Base-by-base conservation (phyloP, 1,284 basidiomycete species). In the Golubevia pallescens region DNA sequence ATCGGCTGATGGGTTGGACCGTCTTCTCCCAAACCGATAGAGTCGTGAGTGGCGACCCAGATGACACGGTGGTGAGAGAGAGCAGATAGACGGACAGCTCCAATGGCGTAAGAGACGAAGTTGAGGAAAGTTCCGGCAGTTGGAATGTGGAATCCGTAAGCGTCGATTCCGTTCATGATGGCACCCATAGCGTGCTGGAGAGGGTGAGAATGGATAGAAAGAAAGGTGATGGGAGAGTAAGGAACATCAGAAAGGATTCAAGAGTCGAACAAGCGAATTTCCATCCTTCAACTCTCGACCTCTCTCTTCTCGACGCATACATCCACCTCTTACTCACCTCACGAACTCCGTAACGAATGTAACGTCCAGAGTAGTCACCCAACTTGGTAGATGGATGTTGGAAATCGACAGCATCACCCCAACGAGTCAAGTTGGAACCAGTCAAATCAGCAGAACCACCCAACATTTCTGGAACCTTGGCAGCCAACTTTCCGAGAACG, bases 1-100 rank as follows among this genome's bases (percentile, higher is more conserved):
- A 96, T 89, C 67, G 94, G 95, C 87, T 97, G 95, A 87, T 97
- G 95, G 60, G 95, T 97, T 62, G 95, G 95, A 57, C 95, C 95
- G 80, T 97, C 95, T 87, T 97, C 95, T 74, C 93, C 86, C n/a
- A 87, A 75, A 70, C 82, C 79, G 66, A 86, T 63, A 48, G 74
- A 77, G 63, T 75, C 77, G 69, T 83, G 91, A 88, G 88, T 86
- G 90, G 92, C 93, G 70, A 94, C 91, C 93, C 93, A 94, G 86
- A 95, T 93, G 70, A 96, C 93, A 75, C 92, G 93, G 86, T 94
- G 92, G 79, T 91, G 89, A 82, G 92, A 94, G 66, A 97, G 90
- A 58, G 95, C 94, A 67, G 94, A 93, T 66, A 97, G 88, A 79
- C 95, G 90, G 74, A 97, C 92, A 63, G 95, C 94, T 86, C 95